Evolutionary conservation across 352 stramenopile genomes (phyloP).

Genomic region (Elongisporangium senticosum): DNA sequence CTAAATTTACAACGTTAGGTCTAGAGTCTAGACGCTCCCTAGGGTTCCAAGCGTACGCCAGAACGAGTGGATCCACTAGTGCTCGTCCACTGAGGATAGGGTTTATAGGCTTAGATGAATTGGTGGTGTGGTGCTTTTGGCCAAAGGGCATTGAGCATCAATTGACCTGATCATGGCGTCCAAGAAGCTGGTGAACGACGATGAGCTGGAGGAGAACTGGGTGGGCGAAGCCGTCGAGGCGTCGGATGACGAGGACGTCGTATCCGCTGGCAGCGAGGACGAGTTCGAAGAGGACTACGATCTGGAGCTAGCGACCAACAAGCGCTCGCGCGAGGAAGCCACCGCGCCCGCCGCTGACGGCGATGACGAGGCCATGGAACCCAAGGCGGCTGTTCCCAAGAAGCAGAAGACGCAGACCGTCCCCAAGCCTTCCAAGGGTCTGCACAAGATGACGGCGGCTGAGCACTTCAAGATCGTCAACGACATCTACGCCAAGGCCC

Average conservation of each 20-base stretch:
- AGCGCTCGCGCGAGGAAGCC: conserved; percentile 41
- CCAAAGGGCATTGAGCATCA: neutral
- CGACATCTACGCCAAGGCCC: conserved; percentile 68
- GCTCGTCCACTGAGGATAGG: neutral
- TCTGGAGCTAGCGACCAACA: conserved; percentile 39
- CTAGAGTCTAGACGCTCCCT: too few species aligned
- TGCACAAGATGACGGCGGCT: conserved; percentile 69
- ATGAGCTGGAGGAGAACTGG: conserved; percentile 69
- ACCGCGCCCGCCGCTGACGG: conserved; percentile 1
- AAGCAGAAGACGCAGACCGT: conserved; percentile 4
- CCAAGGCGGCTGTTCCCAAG: conserved; percentile 8
- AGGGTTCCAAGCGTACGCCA: neutral
- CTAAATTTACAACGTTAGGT: too few species aligned
- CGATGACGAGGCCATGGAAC: conserved; percentile 5
- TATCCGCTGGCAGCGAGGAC: conserved; percentile 74
- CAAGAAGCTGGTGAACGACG: conserved; percentile 28
- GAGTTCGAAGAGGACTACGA: conserved; percentile 74
- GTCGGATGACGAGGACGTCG: conserved; percentile 39
- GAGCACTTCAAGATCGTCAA: conserved; percentile 85
- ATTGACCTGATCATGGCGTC: neutral
- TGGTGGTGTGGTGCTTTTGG: neutral
- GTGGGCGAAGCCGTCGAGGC: conserved; percentile 25
- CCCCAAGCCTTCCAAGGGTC: conserved; percentile 45
- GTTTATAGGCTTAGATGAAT: neutral
- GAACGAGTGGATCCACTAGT: neutral